phyloP scores from a whole-genome alignment of 768 basidiomycete species.

The Solioccasus polychromus region DNA sequence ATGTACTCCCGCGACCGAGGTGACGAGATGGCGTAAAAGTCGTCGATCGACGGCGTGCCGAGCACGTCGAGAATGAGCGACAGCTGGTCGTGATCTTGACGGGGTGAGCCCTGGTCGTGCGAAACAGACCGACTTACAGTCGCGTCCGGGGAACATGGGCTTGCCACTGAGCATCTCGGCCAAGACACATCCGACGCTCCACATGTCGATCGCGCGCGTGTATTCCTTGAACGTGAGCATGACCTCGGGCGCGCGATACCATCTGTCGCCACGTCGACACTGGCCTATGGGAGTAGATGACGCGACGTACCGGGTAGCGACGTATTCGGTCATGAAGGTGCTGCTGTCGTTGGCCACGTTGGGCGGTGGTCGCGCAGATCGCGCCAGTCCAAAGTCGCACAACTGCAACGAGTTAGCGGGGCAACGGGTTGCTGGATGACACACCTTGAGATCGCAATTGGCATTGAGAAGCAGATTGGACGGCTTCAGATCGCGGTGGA shows the following conservation, averaged over 20 bases:
- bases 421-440: slow-evolving; percentile 13
- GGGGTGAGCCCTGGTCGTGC: no score
- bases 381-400: slow-evolving; percentile 86
- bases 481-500: slow-evolving; percentile 95
- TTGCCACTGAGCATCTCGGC: slow-evolving; percentile 94
- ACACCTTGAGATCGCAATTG: slow-evolving; percentile 92
- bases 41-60: slow-evolving; percentile 86
- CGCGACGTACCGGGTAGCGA: slow-evolving; percentile 75
- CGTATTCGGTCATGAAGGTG: slow-evolving; percentile 91
- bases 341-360: slow-evolving; percentile 72
- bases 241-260: slow-evolving; percentile 97
- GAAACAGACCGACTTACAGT: slow-evolving; percentile 48
- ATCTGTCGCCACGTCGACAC: slow-evolving; percentile 41
- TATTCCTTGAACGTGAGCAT: slow-evolving; percentile 99
- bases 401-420: slow-evolving; percentile 39
- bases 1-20: slow-evolving; percentile 81
- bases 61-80: slow-evolving; percentile 93
- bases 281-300: background rate
- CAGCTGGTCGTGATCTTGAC: slow-evolving; percentile 86
- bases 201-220: slow-evolving; percentile 82
- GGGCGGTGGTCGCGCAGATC: slow-evolving; percentile 71
- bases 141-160: slow-evolving; percentile 92
- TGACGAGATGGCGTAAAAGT: slow-evolving; percentile 91
- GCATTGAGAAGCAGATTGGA: slow-evolving; percentile 94
- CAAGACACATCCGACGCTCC: slow-evolving; percentile 83